phyloP scores from a whole-genome alignment of 78 protist species.

The Dictyostelium citrinum region DNA sequence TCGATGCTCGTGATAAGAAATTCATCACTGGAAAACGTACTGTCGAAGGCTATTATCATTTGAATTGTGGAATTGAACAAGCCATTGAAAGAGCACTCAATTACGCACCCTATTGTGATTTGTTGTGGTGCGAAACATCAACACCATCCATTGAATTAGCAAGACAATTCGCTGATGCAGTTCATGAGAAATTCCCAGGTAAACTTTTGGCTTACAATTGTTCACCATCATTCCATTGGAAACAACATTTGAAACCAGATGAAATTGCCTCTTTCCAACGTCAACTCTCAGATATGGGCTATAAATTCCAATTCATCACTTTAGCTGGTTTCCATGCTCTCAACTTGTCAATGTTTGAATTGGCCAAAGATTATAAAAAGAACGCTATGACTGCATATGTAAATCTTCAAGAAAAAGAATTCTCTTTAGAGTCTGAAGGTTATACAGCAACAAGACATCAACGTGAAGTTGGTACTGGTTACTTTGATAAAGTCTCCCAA shows the following conservation, averaged over 20 bases:
- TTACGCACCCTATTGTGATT: constrained; percentile 91
- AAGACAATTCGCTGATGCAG: constrained; percentile 84
- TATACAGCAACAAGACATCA: constrained; percentile 76
- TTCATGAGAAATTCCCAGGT: constrained; percentile 79
- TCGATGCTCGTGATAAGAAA: constrained; percentile 88
- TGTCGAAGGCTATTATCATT: constrained; percentile 92
- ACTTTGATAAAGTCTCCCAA: constrained; percentile 58
- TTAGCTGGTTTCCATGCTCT: constrained; percentile 95
- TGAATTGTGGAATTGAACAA: constrained; percentile 84
- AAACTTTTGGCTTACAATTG: constrained; percentile 93
- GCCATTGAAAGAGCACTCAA: constrained; percentile 86
- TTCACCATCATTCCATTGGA: constrained; percentile 97
- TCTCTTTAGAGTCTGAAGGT: constrained; percentile 22
- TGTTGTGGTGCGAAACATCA: constrained; percentile 94
- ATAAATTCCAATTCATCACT: constrained; percentile 95
- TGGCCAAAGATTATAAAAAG: constrained; percentile 14
- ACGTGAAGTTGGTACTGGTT: constrained; percentile 75
- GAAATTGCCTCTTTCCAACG: constrained; percentile 86
- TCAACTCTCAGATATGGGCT: constrained; percentile 87
- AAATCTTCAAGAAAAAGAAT: constrained; percentile 56
- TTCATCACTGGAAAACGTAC: constrained; percentile 89
- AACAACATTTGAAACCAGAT: constrained; percentile 88
- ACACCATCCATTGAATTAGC: constrained; percentile 91
- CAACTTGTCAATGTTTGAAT: constrained; percentile 76
- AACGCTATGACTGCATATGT: constrained; percentile 69